Base-by-base conservation (phyloP, 129 eudicot genomes). In the Ambrosia artemisiifolia region DNA sequence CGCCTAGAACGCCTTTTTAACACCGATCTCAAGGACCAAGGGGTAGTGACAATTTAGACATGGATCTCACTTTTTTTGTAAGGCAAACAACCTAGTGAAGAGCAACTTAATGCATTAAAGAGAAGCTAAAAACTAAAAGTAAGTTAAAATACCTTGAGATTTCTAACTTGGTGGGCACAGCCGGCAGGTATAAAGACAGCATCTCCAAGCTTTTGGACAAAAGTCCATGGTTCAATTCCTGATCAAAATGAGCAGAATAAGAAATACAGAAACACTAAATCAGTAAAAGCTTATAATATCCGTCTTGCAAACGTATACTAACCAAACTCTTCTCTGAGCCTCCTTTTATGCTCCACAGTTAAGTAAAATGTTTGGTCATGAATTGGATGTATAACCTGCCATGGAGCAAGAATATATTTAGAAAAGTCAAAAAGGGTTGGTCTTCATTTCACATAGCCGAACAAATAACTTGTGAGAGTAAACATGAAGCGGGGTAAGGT, bases 321-420 rank as follows among this genome's bases (percentile, higher is more conserved):
- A 81, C 95, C 95, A 71, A 53, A 88, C 71, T 88, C 95, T 64
- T 83, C 83, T 75, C 81, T 88, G 49, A 88, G 95, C 82, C 48
- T 88, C 76, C 79, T 66, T 79, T 85, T 88, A 70, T 88, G 95
- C 24, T 85, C 74, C 49, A 79, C 46, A 5, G 85, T 80, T 77
- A 88, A 74, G 80, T 85, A 88, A 63, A 88, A 76, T 43, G 83
- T 64, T 70, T 88, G 95, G 75, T 88, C 95, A 81, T 88, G 95
- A 69, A 88, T 83, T 19, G 95, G 87, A 75, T 88, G 95, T 48
- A 76, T 61, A 76, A 88, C 87, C 88, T 88, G n/a, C n/a, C n/a
- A n/a, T n/a, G 72, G 24, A 63, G 42, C 32, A 70, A 69, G 8
- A 19, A 47, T 34, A 67, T n/a, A 74, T 20, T 12, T 7, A 2